These are phyloP conservation scores for Coemansia sp. DNA, from an alignment of 371 early-diverging fungal species.

Conservation along the genomic window DNA sequence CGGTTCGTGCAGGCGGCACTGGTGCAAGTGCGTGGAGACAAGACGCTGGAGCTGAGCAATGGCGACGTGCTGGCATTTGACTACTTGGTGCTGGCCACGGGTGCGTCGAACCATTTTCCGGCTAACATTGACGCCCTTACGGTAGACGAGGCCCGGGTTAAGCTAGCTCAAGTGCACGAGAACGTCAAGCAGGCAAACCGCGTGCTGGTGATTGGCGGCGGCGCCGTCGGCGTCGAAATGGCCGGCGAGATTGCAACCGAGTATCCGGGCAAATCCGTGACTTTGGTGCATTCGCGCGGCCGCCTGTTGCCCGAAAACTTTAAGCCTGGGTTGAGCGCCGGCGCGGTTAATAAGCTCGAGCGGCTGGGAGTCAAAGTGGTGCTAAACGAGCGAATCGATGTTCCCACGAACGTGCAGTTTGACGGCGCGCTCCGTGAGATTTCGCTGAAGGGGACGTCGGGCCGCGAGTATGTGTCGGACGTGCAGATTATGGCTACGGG, in stretches of 20 bases:
- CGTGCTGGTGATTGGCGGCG: slow-evolving; percentile 61
- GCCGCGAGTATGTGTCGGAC: slow-evolving; percentile 53
- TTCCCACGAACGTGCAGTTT: slow-evolving; percentile 25
- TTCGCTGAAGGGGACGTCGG: slow-evolving; percentile 29
- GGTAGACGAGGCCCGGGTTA: slow-evolving; percentile 25
- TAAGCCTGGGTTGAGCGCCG: slow-evolving; percentile 28
- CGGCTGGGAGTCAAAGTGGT: slow-evolving; percentile 53
- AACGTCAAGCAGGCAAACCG: slow-evolving; percentile 51
- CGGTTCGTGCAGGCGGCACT: slow-evolving; percentile 28
- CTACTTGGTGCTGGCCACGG: slow-evolving; percentile 55
- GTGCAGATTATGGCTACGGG: slow-evolving; percentile 59
- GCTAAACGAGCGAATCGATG: slow-evolving; percentile 53
- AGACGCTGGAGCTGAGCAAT: slow-evolving; percentile 14
- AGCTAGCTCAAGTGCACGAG: slow-evolving; percentile 25
- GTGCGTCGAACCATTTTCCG: slow-evolving; percentile 45
- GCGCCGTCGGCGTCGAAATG: slow-evolving; percentile 61
- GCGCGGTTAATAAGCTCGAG: slow-evolving; percentile 25
- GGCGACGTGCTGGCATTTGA: slow-evolving; percentile 48
- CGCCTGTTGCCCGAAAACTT: slow-evolving; percentile 49
- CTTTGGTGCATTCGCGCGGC: slow-evolving; percentile 51
- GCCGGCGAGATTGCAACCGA: slow-evolving; percentile 57
- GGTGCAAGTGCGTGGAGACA: not conserved
- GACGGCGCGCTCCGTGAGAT: slow-evolving; percentile 19
- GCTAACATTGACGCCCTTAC: slow-evolving; percentile 15
- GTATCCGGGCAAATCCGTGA: slow-evolving; percentile 55